Evolutionary conservation across 805 yeast species (phyloP), one percentile per base, ranked within the genome.

Genomic region (Peterozyma xylosa): DNA sequence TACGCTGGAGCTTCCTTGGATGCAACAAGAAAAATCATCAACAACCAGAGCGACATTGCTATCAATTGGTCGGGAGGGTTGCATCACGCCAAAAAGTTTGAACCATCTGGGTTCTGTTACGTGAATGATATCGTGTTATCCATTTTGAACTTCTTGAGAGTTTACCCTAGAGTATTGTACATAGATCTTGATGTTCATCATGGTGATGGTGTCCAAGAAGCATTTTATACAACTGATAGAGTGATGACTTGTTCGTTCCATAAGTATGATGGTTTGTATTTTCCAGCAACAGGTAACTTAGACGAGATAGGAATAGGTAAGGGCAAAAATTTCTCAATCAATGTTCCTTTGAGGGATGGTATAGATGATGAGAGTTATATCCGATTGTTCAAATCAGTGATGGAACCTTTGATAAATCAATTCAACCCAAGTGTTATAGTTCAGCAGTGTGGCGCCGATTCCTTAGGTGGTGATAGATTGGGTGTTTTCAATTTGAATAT

Each of bases 171-270:
- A 50, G 96, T 91, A 7, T 70, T 91, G 59, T 91, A 91, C 60
- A 86, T 91, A 43, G 98, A 91, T 63, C 90, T 89, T 45, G 98
- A 91, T 62, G 76, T 91, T 11, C 98, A 91, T 62, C 98, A 91
- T 58, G 98, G 98, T 38, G 98, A 91, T 63, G 98, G 98, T 51
- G 98, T 91, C 15, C 96, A 91, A 62, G 98, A 91, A 63, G 97
- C 97, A 1, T 91, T 91, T 58, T 86, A 91, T 66, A 78, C 93
- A 14, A 86, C 96, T 2, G 98, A 90, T 62, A 70, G 98, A 48
- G 98, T 90, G 38, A 89, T 90, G 96, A 90, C 97, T 1, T 90
- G 90, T 53, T 84, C 95, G 10, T 90, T 90, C 72, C 98, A 90
- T 71, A 91, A 89, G 64, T 91, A 82, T 62, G 78, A 77, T 54